Evolutionary conservation across 1,284 basidiomycete genomes (phyloP).

Genomic region (Pseudozyma pruni): DNA sequence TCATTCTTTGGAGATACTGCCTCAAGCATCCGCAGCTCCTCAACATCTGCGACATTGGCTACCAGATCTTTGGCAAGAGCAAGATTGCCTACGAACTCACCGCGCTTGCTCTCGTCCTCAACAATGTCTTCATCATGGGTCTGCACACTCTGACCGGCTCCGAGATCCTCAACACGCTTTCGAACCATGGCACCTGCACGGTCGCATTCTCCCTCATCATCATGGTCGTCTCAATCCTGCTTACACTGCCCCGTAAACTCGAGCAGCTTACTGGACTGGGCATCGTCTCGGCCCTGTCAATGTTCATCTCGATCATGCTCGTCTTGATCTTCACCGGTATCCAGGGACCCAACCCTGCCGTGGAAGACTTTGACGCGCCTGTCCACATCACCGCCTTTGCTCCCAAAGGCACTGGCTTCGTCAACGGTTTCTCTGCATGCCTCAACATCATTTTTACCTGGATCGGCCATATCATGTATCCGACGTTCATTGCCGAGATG

Average conservation of each 20-base stretch:
- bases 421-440: conserved; percentile 71
- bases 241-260: conserved; percentile 59
- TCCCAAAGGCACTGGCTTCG: conserved; percentile 72
- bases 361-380: conserved; percentile 30
- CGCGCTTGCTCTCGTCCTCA: conserved; percentile 53
- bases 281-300: conserved; percentile 57
- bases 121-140: conserved; percentile 62
- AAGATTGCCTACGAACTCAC: conserved; percentile 71
- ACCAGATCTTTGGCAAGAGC: conserved; percentile 72
- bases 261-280: conserved; percentile 60
- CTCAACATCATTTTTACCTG: conserved; percentile 73
- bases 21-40: conserved; percentile 72
- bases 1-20: conserved; percentile 73
- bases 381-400: conserved; percentile 58
- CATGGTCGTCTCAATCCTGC: conserved; percentile 53
- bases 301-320: conserved; percentile 61
- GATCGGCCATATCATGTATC: conserved; percentile 73
- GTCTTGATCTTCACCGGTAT: conserved; percentile 54
- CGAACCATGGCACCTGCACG: conserved; percentile 73
- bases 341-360: conserved; percentile 48
- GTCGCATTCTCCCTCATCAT: conserved; percentile 72
- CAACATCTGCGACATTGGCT: conserved; percentile 77
- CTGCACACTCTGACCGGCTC: conserved; percentile 66
- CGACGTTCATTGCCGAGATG: conserved; percentile 74
- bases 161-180: conserved; percentile 73